Percentiles rank a stretch among this genome's conserved stretches.
phyloP scores from a whole-genome alignment of 139 green algal species.

The Asterochloris erici region DNA sequence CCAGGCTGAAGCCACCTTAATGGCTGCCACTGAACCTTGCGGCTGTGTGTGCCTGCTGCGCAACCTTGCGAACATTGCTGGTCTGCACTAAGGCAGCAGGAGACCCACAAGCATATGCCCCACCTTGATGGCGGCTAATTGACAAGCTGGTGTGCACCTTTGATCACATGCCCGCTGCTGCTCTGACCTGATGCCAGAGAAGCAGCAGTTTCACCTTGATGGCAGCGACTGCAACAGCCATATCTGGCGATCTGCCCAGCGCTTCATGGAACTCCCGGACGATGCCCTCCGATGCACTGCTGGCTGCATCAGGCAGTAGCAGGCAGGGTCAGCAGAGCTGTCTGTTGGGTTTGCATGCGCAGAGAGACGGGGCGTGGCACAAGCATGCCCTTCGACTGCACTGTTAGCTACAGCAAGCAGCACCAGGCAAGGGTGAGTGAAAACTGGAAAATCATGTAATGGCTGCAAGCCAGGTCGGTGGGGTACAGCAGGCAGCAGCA shows the following conservation, averaged over 20 bases:
- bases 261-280: conserved; percentile 76
- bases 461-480: too few relatives aligned
- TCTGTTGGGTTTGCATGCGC: too few relatives aligned
- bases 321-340: too few relatives aligned
- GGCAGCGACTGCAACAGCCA: conserved; percentile 83
- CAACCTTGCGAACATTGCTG: background rate
- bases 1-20: background rate
- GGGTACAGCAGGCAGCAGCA: too few relatives aligned
- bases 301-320: background rate
- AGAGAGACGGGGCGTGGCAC: too few relatives aligned
- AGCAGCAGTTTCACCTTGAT: conserved; percentile 49
- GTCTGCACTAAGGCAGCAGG: background rate
- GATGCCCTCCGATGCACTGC: conserved; percentile 34
- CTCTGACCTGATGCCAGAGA: background rate
- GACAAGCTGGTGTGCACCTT: background rate
- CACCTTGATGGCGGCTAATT: background rate
- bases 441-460: too few relatives aligned
- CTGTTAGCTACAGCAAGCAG: too few relatives aligned
- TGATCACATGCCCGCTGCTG: background rate
- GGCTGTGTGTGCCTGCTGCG: background rate
- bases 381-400: too few relatives aligned
- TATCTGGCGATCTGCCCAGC: conserved; percentile 56
- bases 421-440: too few relatives aligned
- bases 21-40: background rate
- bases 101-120: background rate